Conservation (phyloP, 2,329 filamentous ascomycete genomes). For the Xenoacremonium recifei region DNA sequence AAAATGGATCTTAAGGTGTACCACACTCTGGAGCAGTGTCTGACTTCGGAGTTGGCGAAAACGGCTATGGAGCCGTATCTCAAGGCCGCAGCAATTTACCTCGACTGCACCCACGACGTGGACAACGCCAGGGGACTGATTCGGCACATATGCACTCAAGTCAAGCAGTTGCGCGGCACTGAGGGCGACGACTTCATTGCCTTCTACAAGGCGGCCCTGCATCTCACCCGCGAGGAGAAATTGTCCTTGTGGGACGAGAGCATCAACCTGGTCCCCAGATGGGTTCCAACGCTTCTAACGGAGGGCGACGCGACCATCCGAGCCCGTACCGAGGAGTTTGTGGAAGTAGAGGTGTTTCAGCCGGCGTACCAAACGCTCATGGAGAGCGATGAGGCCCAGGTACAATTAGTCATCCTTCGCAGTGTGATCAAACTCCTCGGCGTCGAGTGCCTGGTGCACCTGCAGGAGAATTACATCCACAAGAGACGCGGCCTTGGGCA, state of each 20-base stretch:
- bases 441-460: conserved; percentile 42
- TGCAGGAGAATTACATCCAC: conserved; percentile 46
- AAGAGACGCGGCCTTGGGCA: conserved; percentile 40
- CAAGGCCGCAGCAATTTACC: conserved; percentile 55
- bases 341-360: conserved; percentile 43
- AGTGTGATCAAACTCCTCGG: conserved; percentile 39
- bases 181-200: conserved; percentile 51
- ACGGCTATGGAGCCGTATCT: conserved; percentile 55
- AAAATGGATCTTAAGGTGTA: conserved; percentile 52
- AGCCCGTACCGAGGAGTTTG: conserved; percentile 40
- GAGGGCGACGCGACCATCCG: conserved; percentile 45
- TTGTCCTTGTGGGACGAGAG: conserved; percentile 19
- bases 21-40: conserved; percentile 51
- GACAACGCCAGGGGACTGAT: conserved; percentile 39
- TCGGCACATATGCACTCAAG: conserved; percentile 43
- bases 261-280: conserved; percentile 36
- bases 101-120: conserved; percentile 38
- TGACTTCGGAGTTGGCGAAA: conserved; percentile 43
- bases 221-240: conserved; percentile 27
- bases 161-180: conserved; percentile 40
- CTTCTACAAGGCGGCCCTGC: conserved; percentile 35
- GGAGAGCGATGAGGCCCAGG: conserved; percentile 29
- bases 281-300: conserved; percentile 51
- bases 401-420: conserved; percentile 8
- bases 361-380: conserved; percentile 23